Evolutionary conservation across 192 early-diverging fungal genomes (phyloP), one percentile per base, ranked within the genome.

Genomic region (Thoreauomyces humboldtii): DNA sequence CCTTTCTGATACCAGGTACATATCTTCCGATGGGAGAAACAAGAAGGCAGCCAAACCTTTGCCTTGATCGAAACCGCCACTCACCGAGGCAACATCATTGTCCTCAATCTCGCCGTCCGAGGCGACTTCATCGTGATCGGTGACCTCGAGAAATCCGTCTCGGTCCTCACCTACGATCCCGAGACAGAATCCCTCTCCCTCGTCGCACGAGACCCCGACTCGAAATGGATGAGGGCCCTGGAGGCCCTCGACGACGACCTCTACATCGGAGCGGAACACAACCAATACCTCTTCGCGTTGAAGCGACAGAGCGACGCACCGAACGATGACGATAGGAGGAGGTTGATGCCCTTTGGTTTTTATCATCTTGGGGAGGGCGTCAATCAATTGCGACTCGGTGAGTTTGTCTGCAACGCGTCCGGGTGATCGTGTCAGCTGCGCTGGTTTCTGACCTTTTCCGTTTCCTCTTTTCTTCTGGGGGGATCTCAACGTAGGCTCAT

Each of bases 351-450:
- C 14, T 70, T 78, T 58, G 91, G 82, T n/a, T 76, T 79, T 46
- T 92, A 73, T 71, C 91, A 93, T 61, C 25, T 95, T 35, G 93
- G 93, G 24, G 89, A 94, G 54, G 70, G 77, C 29, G 77, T 98
- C 63, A 96, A 94, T 68, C 75, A 82, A 7, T 82, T 98, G 37
- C 71, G 85, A 33, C 63, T 79, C 29, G 95, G 95, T 89, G 74
- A 63, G 62, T 22, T 64, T 15, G 3, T 72, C 35, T 32, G 24
- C n/a, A n/a, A n/a, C n/a, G n/a, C n/a, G n/a, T n/a, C n/a, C n/a
- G n/a, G n/a, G n/a, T n/a, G n/a, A n/a, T n/a, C n/a, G n/a, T n/a
- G n/a, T n/a, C n/a, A n/a, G n/a, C n/a, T n/a, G n/a, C n/a, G n/a
- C n/a, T n/a, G n/a, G n/a, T n/a, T n/a, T n/a, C n/a, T n/a, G n/a